phyloP scores from a whole-genome alignment of 1,139 yeast genomes.

The Hanseniaspora uvarum region DNA sequence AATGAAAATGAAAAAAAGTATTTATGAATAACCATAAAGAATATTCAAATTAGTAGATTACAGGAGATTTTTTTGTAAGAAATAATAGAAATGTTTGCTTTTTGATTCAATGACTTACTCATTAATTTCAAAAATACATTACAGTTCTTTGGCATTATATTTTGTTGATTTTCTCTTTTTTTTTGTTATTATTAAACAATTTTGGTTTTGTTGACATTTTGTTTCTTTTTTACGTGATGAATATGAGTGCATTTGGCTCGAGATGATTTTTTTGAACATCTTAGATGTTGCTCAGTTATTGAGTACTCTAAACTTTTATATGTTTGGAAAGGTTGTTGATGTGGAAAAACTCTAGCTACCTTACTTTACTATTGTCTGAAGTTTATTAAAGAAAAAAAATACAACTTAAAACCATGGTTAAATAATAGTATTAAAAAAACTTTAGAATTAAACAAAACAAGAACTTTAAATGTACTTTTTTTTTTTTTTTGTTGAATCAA shows the following conservation, averaged over 20 bases:
- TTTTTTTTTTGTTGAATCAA: slow-evolving; percentile 19
- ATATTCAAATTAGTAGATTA: no score
- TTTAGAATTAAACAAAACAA: not conserved
- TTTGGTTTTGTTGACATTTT: not conserved
- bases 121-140: no score
- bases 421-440: not conserved
- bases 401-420: slow-evolving; percentile 7
- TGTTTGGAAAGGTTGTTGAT: slow-evolving; percentile 41
- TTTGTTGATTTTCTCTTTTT: not conserved
- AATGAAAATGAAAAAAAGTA: not conserved
- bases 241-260: slow-evolving; percentile 89
- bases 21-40: not conserved
- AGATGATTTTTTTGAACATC: slow-evolving; percentile 38
- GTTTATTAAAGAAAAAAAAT: slow-evolving; percentile 13
- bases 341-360: slow-evolving; percentile 86
- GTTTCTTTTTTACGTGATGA: slow-evolving; percentile 42
- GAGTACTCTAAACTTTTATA: slow-evolving; percentile 17
- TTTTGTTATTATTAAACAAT: not conserved
- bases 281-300: slow-evolving; percentile 17
- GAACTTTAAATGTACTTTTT: no score
- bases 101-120: not conserved
- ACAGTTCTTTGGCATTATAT: not conserved
- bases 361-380: slow-evolving; percentile 38
- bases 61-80: not conserved
- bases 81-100: slow-evolving; percentile 9